Percentiles rank a stretch among this genome's conserved stretches.
phyloP scores from a whole-genome alignment of 2,329 filamentous ascomycete species.

The Ascochyta viciae-villosae region DNA sequence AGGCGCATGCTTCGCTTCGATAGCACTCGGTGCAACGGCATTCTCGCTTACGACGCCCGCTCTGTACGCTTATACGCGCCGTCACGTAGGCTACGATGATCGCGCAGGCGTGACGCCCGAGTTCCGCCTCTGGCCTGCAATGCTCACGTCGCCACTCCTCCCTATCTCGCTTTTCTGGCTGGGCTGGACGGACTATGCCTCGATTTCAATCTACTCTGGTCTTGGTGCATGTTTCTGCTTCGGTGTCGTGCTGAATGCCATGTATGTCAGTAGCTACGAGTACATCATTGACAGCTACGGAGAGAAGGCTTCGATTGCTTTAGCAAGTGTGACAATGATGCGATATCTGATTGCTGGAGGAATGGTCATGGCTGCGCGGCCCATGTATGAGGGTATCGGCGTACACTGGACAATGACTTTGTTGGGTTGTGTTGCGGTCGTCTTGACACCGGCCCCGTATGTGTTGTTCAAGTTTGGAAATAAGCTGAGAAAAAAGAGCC shows the following conservation, averaged over 20 bases:
- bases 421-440: conserved; percentile 45
- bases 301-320: conserved; percentile 51
- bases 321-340: conserved; percentile 46
- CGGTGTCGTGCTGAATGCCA: conserved; percentile 54
- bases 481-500: conserved; percentile 38
- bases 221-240: conserved; percentile 22
- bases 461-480: conserved; percentile 46
- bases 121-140: conserved; percentile 74
- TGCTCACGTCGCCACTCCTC: conserved; percentile 70
- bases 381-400: conserved; percentile 51
- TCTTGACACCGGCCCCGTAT: conserved; percentile 45
- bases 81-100: neutral
- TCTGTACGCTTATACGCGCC: conserved; percentile 3
- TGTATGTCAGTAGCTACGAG: conserved; percentile 51
- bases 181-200: conserved; percentile 16
- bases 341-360: conserved; percentile 48
- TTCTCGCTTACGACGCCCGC: neutral
- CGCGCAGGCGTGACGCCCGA: conserved; percentile 62
- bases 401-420: conserved; percentile 54
- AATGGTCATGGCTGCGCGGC: conserved; percentile 51
- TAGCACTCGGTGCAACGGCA: conserved; percentile 6
- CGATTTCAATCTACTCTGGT: conserved; percentile 4
- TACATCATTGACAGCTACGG: conserved; percentile 52
- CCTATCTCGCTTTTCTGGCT: conserved; percentile 73
- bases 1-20: conserved; percentile 14